Evolutionary conservation across 208 protist species (phyloP).

Genomic region (Phytomonas francai): DNA sequence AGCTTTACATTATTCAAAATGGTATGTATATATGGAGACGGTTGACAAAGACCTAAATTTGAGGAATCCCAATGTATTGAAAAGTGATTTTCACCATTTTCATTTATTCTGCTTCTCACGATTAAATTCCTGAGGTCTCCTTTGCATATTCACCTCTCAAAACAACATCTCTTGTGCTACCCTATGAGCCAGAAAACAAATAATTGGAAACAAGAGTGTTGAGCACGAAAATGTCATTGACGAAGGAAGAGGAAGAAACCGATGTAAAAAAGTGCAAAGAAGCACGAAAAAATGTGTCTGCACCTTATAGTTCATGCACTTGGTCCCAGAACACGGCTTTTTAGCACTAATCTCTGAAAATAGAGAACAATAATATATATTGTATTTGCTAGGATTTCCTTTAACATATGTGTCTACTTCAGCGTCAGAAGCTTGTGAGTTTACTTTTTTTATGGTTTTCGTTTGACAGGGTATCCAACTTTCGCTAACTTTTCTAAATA

Average conservation of each 20-base stretch:
- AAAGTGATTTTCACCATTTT: not conserved
- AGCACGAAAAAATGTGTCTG: not conserved
- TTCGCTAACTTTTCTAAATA: not conserved
- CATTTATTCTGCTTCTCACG: not conserved
- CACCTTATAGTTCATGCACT: not conserved
- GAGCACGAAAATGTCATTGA: not conserved
- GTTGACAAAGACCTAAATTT: constrained; percentile 2
- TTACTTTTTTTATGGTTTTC: not conserved
- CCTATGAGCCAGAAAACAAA: not conserved
- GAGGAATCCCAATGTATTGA: not conserved
- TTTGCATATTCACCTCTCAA: not conserved
- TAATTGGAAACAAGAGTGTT: not conserved
- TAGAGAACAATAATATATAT: not conserved
- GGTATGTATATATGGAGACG: constrained; percentile 4
- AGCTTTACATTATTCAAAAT: not conserved
- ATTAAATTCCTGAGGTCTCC: not conserved
- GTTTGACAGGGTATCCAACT: not conserved
- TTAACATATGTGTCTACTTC: not conserved
- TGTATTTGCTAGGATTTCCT: not conserved
- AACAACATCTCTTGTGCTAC: not conserved
- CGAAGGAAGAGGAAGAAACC: not conserved
- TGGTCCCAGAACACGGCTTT: not conserved
- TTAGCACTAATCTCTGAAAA: not conserved
- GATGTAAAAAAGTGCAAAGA: not conserved
- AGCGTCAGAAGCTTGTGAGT: not conserved